Conservation (phyloP, 2,329 filamentous ascomycete species). For the Beauveria medogensis region DNA sequence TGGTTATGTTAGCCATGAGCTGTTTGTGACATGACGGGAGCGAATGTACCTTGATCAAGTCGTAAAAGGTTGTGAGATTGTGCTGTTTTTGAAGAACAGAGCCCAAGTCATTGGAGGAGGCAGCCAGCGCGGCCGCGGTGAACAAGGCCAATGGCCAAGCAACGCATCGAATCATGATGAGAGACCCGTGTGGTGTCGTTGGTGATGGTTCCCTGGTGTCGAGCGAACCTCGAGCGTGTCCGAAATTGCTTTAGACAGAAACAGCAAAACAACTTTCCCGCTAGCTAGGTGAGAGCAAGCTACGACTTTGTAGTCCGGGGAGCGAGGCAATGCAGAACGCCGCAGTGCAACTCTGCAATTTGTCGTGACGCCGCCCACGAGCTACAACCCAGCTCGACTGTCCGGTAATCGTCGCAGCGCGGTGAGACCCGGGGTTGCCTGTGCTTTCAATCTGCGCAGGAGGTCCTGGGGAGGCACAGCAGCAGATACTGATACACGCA, state of each 20-base stretch:
- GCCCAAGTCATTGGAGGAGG: slow-evolving; percentile 27
- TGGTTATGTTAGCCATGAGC: slow-evolving; percentile 16
- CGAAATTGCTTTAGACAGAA: not conserved
- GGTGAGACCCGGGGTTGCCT: not conserved
- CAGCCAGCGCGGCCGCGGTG: slow-evolving; percentile 14
- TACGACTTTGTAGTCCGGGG: not conserved
- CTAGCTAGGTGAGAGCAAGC: not conserved
- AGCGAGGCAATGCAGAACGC: not conserved
- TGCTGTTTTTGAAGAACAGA: slow-evolving; percentile 29
- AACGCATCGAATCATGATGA: not conserved
- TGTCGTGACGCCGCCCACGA: not conserved
- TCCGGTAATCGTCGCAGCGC: not conserved
- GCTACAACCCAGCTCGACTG: not conserved
- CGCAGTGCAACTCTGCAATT: not conserved
- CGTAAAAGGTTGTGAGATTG: slow-evolving; percentile 36
- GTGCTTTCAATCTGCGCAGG: not conserved
- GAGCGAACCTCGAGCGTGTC: too few relatives aligned
- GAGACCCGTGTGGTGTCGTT: too few relatives aligned
- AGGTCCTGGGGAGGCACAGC: not conserved
- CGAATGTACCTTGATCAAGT: slow-evolving; percentile 31
- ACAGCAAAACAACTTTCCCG: not conserved
- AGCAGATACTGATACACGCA: not conserved
- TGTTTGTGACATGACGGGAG: not conserved
- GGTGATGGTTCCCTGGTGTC: too few relatives aligned
- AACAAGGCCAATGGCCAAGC: slow-evolving; percentile 8